Conservation (phyloP, 495 filamentous ascomycete species). For the Tetracladium marchalianum region DNA sequence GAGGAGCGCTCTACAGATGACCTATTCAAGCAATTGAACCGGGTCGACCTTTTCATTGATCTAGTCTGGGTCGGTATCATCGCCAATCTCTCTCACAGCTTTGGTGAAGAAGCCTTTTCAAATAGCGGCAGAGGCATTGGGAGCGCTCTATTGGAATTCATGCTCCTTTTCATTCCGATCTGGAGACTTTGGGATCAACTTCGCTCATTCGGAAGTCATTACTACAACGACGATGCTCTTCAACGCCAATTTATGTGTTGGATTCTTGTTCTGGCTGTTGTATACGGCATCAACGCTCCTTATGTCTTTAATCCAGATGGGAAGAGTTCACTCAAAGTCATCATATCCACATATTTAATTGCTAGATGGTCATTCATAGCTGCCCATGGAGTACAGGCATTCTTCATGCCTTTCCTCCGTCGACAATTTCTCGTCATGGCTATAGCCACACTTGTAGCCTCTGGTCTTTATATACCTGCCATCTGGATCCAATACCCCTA, state of each 20-base stretch:
- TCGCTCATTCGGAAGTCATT: constrained; percentile 8
- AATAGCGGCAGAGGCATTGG: neutral
- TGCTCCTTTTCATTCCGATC: constrained; percentile 15
- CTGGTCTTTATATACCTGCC: constrained; percentile 8
- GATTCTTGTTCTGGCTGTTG: constrained; percentile 13
- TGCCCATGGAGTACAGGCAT: constrained; percentile 1
- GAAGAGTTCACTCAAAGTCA: constrained; percentile 8
- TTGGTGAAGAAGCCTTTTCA: constrained; percentile 5
- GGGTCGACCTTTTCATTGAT: constrained; percentile 17
- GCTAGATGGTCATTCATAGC: constrained; percentile 4
- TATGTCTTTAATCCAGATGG: constrained; percentile 4
- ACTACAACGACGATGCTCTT: constrained; percentile 10
- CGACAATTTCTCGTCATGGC: constrained; percentile 1
- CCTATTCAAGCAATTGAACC: constrained; percentile 3
- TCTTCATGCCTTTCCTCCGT: constrained; percentile 7
- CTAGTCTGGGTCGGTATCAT: constrained; percentile 18
- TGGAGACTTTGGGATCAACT: constrained; percentile 17
- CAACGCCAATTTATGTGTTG: constrained; percentile 13
- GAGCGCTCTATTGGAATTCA: constrained; percentile 5
- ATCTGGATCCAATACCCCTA: constrained; percentile 9
- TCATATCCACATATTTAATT: constrained; percentile 10
- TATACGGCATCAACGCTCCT: constrained; percentile 16
- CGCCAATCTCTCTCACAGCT: constrained; percentile 12
- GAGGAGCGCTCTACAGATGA: constrained; percentile 9
- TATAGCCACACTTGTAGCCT: neutral